phyloP scores from a whole-genome alignment of 2,329 filamentous ascomycete genomes.

The Fusarium sp. region DNA sequence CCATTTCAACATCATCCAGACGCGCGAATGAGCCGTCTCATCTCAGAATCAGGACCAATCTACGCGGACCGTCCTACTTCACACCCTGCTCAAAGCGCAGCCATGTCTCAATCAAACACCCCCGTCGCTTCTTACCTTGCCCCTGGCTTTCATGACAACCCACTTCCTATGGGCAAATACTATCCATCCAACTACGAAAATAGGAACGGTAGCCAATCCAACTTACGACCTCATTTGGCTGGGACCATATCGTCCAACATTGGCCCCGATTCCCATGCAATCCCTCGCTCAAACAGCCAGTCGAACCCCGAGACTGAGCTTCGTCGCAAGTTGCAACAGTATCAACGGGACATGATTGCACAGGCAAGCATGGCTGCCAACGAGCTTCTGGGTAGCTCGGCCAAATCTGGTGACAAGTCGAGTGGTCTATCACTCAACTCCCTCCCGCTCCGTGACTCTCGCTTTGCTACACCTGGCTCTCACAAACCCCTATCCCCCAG shows the following conservation, averaged over 20 bases:
- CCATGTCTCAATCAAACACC: slow-evolving; percentile 49
- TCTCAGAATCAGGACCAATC: slow-evolving; percentile 46
- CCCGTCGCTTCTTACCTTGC: slow-evolving; percentile 64
- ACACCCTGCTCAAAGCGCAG: slow-evolving; percentile 39
- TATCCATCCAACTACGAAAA: slow-evolving; percentile 71
- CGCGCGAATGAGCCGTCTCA: slow-evolving; percentile 52
- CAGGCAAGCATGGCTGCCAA: slow-evolving; percentile 65
- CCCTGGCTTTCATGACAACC: slow-evolving; percentile 58
- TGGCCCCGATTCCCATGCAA: slow-evolving; percentile 52
- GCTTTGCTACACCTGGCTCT: slow-evolving; percentile 51
- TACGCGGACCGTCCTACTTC: slow-evolving; percentile 45
- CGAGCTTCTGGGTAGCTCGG: slow-evolving; percentile 52
- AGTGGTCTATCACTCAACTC: slow-evolving; percentile 50
- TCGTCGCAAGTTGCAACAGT: slow-evolving; percentile 65
- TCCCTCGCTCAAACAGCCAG: slow-evolving; percentile 26
- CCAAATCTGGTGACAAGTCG: slow-evolving; percentile 40
- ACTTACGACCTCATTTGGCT: slow-evolving; percentile 39
- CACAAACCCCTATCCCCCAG: slow-evolving; percentile 63
- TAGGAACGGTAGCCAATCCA: slow-evolving; percentile 44
- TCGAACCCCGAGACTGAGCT: slow-evolving; percentile 54
- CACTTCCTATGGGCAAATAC: slow-evolving; percentile 70
- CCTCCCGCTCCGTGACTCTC: slow-evolving; percentile 52
- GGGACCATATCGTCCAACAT: slow-evolving; percentile 46
- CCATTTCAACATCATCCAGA: slow-evolving; percentile 59
- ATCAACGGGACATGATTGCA: slow-evolving; percentile 70